Percentiles rank a stretch among this genome's conserved stretches.
phyloP scores from a whole-genome alignment of 768 basidiomycete species.

The Agrocybe pediades region DNA sequence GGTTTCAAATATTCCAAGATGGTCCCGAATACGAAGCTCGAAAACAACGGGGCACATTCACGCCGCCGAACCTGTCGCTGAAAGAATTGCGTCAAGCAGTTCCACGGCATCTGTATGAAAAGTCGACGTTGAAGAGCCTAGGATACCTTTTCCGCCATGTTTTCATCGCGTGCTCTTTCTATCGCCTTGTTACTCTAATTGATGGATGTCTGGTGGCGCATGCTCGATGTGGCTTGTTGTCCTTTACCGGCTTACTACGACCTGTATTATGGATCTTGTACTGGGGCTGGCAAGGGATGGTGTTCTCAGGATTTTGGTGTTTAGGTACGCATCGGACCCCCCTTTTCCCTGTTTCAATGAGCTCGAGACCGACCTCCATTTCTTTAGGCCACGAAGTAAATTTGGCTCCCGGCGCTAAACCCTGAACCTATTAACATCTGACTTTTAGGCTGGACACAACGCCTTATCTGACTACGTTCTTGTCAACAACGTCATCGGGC shows the following conservation, averaged over 20 bases:
- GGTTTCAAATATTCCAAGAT: slow-evolving; percentile 46
- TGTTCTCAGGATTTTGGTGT: slow-evolving; percentile 46
- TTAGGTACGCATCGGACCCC: slow-evolving; percentile 33
- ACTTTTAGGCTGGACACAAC: slow-evolving; percentile 48
- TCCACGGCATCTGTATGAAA: slow-evolving; percentile 47
- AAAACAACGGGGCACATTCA: slow-evolving; percentile 32
- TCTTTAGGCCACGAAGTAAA: slow-evolving; percentile 45
- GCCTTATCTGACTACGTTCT: slow-evolving; percentile 41
- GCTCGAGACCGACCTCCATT: background rate
- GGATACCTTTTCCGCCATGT: slow-evolving; percentile 47
- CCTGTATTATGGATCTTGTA: slow-evolving; percentile 43
- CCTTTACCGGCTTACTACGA: slow-evolving; percentile 19
- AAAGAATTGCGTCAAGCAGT: slow-evolving; percentile 50
- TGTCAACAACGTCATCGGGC: slow-evolving; percentile 41
- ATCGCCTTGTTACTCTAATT: slow-evolving; percentile 33
- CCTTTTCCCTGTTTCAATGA: background rate
- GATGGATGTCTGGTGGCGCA: slow-evolving; percentile 30
- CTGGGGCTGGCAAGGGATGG: slow-evolving; percentile 53
- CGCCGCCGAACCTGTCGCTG: slow-evolving; percentile 42
- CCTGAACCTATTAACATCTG: background rate
- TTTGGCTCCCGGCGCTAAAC: background rate
- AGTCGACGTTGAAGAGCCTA: slow-evolving; percentile 43
- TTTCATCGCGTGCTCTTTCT: slow-evolving; percentile 37
- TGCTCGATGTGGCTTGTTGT: background rate
- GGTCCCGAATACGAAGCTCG: slow-evolving; percentile 53